Evolutionary conservation across 2,329 filamentous ascomycete genomes (phyloP).

Genomic region (Colletotrichum lupini): DNA sequence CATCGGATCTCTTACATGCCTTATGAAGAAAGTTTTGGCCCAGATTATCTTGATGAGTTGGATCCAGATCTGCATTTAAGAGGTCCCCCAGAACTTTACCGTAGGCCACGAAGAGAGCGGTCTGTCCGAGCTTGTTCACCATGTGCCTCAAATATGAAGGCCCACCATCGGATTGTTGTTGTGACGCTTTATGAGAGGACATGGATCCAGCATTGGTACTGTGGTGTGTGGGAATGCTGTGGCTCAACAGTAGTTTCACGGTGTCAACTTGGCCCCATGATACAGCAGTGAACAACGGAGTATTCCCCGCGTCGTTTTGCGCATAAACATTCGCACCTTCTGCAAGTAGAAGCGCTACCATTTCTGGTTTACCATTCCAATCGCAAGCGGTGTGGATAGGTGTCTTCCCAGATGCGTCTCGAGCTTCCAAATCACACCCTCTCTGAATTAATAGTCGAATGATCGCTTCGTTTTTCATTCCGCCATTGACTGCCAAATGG

Average conservation of each 20-base stretch:
- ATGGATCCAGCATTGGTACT: neutral
- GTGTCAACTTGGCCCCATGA: no score
- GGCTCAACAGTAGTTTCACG: neutral
- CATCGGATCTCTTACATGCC: neutral
- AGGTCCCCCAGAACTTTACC: fast-evolving
- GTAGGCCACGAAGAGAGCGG: neutral
- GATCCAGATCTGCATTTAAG: neutral
- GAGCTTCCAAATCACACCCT: no score
- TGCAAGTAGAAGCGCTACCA: neutral
- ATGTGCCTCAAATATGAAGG: no score
- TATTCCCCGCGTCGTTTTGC: neutral
- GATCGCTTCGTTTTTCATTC: no score
- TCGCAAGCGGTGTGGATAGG: neutral
- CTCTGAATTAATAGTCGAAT: no score
- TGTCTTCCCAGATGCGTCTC: neutral
- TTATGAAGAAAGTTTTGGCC: neutral
- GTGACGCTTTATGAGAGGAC: no score
- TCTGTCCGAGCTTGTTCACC: neutral
- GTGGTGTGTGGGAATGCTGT: neutral
- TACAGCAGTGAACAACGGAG: neutral
- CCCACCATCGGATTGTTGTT: no score
- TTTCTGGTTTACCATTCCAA: neutral
- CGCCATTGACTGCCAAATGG: no score
- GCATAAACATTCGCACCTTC: neutral
- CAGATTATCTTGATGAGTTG: neutral